These are phyloP conservation scores for Silene latifolia DNA, from an alignment of 148 eudicot species.

Conservation along the genomic window DNA sequence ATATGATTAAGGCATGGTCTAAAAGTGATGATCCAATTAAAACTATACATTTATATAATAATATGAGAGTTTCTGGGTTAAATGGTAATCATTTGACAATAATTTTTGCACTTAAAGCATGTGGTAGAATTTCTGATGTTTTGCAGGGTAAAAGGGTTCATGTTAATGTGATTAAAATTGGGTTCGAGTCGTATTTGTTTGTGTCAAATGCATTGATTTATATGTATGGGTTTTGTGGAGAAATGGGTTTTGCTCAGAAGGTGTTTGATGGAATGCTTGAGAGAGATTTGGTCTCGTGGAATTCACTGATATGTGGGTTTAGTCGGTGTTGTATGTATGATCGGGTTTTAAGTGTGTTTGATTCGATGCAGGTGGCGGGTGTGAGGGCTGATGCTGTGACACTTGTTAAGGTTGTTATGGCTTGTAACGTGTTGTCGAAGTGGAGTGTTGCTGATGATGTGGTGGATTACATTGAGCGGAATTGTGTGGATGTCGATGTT, in stretches of 20 bases:
- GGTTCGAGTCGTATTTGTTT: conserved; percentile 27
- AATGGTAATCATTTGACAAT: conserved; percentile 24
- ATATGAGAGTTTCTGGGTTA: conserved; percentile 24
- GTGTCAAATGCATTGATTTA: conserved; percentile 33
- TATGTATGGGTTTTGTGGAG: conserved; percentile 31
- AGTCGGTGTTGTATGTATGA: conserved; percentile 36
- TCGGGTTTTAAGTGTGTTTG: conserved; percentile 48
- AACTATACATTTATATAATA: conserved; percentile 41
- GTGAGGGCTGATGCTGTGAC: conserved; percentile 42
- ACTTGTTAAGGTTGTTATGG: conserved; percentile 59
- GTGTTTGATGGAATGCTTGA: conserved; percentile 27
- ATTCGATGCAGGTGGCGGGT: conserved; percentile 36
- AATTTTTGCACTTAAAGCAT: conserved; percentile 30
- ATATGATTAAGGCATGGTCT: conserved; percentile 46
- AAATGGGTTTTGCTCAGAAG: conserved; percentile 20
- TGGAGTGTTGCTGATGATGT: conserved; percentile 39
- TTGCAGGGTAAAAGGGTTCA: conserved; percentile 27
- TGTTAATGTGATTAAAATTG: conserved; percentile 28
- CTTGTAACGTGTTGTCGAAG: conserved; percentile 52
- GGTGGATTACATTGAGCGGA: conserved; percentile 44
- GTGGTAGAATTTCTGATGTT: conserved; percentile 21
- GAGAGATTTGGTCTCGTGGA: conserved; percentile 40
- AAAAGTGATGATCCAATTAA: conserved; percentile 42
- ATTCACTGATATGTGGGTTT: conserved; percentile 49
- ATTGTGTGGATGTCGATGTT: conserved; percentile 46